Conservation (phyloP, 2,329 filamentous ascomycete species). For the Exophiala viscosa region DNA sequence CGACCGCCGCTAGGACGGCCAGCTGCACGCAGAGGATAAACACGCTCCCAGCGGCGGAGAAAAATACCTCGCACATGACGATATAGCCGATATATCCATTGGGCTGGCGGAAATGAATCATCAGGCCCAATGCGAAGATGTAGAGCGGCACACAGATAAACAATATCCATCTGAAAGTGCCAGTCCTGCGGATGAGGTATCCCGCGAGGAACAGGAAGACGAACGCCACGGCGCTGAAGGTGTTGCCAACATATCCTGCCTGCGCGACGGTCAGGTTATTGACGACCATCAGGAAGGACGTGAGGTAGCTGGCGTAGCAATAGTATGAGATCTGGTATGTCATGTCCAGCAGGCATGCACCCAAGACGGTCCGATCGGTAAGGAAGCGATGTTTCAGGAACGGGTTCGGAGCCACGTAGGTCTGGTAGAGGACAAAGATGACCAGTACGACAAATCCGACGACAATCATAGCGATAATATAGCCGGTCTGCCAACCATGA, state of each 20-base stretch:
- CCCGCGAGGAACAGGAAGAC: slow-evolving; percentile 55
- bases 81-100: slow-evolving; percentile 51
- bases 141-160: slow-evolving; percentile 55
- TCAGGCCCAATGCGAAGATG: slow-evolving; percentile 53
- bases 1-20: slow-evolving; percentile 56
- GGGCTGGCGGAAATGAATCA: slow-evolving; percentile 57
- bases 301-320: slow-evolving; percentile 34
- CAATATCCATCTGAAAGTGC: slow-evolving; percentile 53
- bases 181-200: slow-evolving; percentile 48
- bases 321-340: slow-evolving; percentile 35
- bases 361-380: slow-evolving; percentile 31
- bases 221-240: slow-evolving; percentile 53
- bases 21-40: slow-evolving; percentile 59
- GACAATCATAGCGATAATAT: slow-evolving; percentile 54
- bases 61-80: slow-evolving; percentile 55
- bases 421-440: slow-evolving; percentile 57
- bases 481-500: slow-evolving; percentile 47
- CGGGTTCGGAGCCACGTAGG: slow-evolving; percentile 52
- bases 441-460: slow-evolving; percentile 57
- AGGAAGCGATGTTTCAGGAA: slow-evolving; percentile 55
- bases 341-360: slow-evolving; percentile 31
- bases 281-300: slow-evolving; percentile 39
- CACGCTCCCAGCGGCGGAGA: slow-evolving; percentile 56
- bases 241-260: slow-evolving; percentile 45
- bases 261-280: slow-evolving; percentile 32